phyloP scores from a whole-genome alignment of 192 early-diverging fungal genomes.

The Backusella parvicylindrica region DNA sequence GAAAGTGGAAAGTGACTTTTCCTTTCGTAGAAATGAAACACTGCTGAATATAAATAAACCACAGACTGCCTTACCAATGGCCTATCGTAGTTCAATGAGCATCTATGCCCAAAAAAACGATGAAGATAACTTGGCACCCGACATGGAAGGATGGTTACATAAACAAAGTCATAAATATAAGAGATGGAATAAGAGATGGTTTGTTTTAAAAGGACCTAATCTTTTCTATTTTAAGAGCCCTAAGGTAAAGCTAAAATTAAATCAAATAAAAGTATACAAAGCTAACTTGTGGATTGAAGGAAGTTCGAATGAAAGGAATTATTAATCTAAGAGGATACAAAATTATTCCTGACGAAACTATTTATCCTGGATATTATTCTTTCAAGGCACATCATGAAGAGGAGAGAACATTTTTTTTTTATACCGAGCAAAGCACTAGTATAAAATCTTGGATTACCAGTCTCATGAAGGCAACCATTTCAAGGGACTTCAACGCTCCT shows the following conservation, averaged over 20 bases:
- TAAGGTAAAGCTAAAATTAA: constrained; percentile 14
- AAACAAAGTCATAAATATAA: constrained; percentile 52
- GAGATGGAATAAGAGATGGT: constrained; percentile 55
- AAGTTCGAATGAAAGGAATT: constrained; percentile 51
- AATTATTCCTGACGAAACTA: constrained; percentile 53
- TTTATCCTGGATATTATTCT: constrained; percentile 55
- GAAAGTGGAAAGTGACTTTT: background rate
- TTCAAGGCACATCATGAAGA: constrained; percentile 57
- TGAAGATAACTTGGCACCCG: constrained; percentile 26
- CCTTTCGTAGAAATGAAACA: background rate
- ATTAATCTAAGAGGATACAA: constrained; percentile 59
- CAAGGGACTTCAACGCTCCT: constrained; percentile 48
- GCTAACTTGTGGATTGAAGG: constrained; percentile 3
- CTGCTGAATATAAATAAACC: background rate
- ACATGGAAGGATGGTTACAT: constrained; percentile 51
- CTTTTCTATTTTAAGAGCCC: constrained; percentile 54
- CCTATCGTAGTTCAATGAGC: background rate
- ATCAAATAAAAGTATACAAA: background rate
- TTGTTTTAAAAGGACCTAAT: constrained; percentile 47
- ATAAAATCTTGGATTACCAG: constrained; percentile 56
- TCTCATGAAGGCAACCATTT: constrained; percentile 62
- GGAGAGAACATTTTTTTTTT: constrained; percentile 56
- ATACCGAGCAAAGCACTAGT: constrained; percentile 44
- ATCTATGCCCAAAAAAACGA: background rate
- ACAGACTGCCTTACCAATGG: background rate